Conservation (phyloP, 2,329 filamentous ascomycete genomes). For the Plenodomus biglobosus region DNA sequence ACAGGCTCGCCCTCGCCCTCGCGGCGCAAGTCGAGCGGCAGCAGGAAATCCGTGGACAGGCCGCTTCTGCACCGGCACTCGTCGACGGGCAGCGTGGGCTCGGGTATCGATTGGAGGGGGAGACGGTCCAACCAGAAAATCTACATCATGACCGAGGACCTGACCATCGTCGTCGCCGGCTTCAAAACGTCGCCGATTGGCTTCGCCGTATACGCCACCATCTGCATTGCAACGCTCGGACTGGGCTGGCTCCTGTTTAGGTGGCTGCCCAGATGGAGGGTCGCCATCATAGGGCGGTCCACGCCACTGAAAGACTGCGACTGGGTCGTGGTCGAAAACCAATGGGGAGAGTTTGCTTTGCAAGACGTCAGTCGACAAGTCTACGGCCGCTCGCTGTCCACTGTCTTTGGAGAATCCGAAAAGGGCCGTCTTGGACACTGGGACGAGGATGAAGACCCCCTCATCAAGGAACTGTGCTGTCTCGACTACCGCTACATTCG, state of each 20-base stretch:
- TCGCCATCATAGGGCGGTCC: slow-evolving; percentile 70
- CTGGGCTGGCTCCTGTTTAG: slow-evolving; percentile 81
- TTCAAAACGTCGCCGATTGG: slow-evolving; percentile 78
- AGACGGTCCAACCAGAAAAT: slow-evolving; percentile 82
- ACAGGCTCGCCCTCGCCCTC: slow-evolving; percentile 23
- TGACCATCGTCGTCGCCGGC: slow-evolving; percentile 90
- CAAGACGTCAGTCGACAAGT: slow-evolving; percentile 63
- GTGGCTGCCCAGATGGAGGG: slow-evolving; percentile 88
- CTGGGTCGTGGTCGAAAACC: slow-evolving; percentile 96
- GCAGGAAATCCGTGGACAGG: slow-evolving; percentile 58
- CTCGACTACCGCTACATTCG: slow-evolving; percentile 93
- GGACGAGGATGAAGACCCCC: slow-evolving; percentile 72
- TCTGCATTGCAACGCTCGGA: slow-evolving; percentile 74
- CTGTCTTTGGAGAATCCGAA: slow-evolving; percentile 67
- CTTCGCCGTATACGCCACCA: slow-evolving; percentile 65
- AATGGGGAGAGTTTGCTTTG: slow-evolving; percentile 91
- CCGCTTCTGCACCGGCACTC: slow-evolving; percentile 71
- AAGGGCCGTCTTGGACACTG: slow-evolving; percentile 69
- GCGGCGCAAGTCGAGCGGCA: slow-evolving; percentile 64
- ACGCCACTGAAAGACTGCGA: slow-evolving; percentile 72
- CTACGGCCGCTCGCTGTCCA: slow-evolving; percentile 65
- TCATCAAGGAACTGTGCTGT: slow-evolving; percentile 72
- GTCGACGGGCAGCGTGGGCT: slow-evolving; percentile 69
- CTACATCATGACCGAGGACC: slow-evolving; percentile 88
- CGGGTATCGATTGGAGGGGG: slow-evolving; percentile 58